Percentiles rank a stretch among this genome's conserved stretches.
Evolutionary conservation across 192 early-diverging fungal genomes (phyloP).

Genomic region (Coemansia sp.): DNA sequence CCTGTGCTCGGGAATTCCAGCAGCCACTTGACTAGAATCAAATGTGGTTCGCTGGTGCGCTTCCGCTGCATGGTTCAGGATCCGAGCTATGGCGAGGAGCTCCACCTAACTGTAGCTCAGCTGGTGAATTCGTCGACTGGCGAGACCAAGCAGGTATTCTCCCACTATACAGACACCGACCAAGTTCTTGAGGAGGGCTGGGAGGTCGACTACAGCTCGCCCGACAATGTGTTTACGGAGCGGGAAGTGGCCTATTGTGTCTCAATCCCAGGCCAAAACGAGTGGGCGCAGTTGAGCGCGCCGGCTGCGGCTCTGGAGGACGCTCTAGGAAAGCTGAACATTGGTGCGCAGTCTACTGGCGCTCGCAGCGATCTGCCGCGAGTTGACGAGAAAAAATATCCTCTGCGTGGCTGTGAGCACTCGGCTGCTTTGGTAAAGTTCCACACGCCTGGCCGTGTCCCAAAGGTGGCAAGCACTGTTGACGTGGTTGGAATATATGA

Average conservation of each 20-base stretch:
- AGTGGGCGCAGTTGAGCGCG: constrained; percentile 51
- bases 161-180: constrained; percentile 50
- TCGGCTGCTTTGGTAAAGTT: constrained; percentile 66
- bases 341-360: neutral
- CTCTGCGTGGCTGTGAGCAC: constrained; percentile 59
- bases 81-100: constrained; percentile 69
- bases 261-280: constrained; percentile 65
- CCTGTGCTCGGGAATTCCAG: constrained; percentile 17
- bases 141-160: constrained; percentile 37
- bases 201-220: constrained; percentile 42
- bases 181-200: constrained; percentile 33
- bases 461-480: constrained; percentile 60
- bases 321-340: constrained; percentile 36
- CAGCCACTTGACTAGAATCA: neutral
- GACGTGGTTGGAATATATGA: constrained; percentile 66
- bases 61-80: constrained; percentile 84
- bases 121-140: constrained; percentile 34
- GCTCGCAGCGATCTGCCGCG: neutral
- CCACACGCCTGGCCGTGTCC: constrained; percentile 48
- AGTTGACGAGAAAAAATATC: constrained; percentile 54
- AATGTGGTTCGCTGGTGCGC: constrained; percentile 56
- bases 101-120: constrained; percentile 43
- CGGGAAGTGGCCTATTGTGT: constrained; percentile 68
- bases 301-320: constrained; percentile 9
- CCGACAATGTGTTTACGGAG: constrained; percentile 57